Evolutionary conservation across 352 stramenopile species (phyloP).

Genomic region (Globisporangium okanoganense): DNA sequence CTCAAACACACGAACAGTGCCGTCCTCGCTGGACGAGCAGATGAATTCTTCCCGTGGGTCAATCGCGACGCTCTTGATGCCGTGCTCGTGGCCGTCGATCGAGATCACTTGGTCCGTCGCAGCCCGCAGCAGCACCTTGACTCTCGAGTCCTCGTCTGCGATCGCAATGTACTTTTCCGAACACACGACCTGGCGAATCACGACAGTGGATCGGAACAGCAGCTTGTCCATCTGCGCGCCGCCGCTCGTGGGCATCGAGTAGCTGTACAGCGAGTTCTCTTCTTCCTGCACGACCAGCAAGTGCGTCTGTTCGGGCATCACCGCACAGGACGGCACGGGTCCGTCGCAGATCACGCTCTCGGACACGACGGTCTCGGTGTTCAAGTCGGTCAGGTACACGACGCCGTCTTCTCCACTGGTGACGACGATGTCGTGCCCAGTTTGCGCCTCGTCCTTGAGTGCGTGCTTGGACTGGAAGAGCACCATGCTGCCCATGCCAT

Average conservation of each 20-base stretch:
- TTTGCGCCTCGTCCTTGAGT: conserved; percentile 26
- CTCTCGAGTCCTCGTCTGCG: conserved; percentile 66
- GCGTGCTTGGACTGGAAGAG: conserved; percentile 32
- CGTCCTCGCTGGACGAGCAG: conserved; percentile 62
- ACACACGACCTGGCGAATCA: conserved; percentile 69
- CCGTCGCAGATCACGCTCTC: conserved; percentile 54
- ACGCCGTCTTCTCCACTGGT: conserved; percentile 79
- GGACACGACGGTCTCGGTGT: conserved; percentile 40
- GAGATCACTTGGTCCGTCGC: conserved; percentile 58
- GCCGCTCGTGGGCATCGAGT: conserved; percentile 50
- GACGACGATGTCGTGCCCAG: conserved; percentile 50
- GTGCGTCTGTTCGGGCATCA: conserved; percentile 61
- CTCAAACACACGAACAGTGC: conserved; percentile 64
- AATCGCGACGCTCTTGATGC: conserved; percentile 70
- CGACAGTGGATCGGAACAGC: conserved; percentile 66
- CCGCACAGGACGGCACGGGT: conserved; percentile 60
- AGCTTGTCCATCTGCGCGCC: conserved; percentile 43
- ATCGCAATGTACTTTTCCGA: conserved; percentile 60
- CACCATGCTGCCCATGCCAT: conserved; percentile 63
- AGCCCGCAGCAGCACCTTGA: conserved; percentile 58
- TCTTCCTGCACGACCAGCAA: conserved; percentile 69
- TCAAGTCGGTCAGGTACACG: conserved; percentile 70
- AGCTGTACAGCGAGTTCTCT: conserved; percentile 66
- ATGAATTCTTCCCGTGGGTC: conserved; percentile 64
- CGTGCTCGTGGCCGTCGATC: conserved; percentile 55